A percentile compares a stretch with the other conserved stretches of the same genome.
phyloP scores from a whole-genome alignment of 371 early-diverging fungal genomes.

The Dichotomocladium elegans region DNA sequence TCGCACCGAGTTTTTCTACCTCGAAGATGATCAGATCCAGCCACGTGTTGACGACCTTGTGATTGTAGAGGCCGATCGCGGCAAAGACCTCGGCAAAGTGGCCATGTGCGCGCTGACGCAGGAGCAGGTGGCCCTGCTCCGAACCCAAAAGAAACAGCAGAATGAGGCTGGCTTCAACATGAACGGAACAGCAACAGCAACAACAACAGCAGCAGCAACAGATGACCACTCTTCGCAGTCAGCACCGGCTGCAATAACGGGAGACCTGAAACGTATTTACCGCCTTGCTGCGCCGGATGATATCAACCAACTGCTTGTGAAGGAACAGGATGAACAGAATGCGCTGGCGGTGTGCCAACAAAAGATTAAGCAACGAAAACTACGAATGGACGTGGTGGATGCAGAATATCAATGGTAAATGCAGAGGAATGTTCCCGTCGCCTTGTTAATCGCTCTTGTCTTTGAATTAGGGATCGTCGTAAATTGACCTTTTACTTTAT shows the following conservation, averaged over 20 bases:
- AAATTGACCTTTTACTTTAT: slow-evolving; percentile 95
- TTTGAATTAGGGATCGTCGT: slow-evolving; percentile 81
- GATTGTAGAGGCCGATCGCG: slow-evolving; percentile 96
- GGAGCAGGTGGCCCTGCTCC: slow-evolving; percentile 43
- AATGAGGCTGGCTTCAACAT: background rate
- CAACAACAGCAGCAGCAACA: background rate
- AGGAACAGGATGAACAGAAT: slow-evolving; percentile 85
- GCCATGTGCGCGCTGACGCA: slow-evolving; percentile 57
- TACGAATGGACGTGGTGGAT: slow-evolving; percentile 93
- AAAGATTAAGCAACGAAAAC: slow-evolving; percentile 80
- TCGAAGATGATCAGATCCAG: slow-evolving; percentile 22
- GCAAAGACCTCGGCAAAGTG: slow-evolving; percentile 90
- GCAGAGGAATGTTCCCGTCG: background rate
- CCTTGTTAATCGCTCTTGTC: background rate
- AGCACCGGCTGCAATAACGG: background rate
- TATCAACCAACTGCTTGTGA: slow-evolving; percentile 63
- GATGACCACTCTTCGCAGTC: background rate
- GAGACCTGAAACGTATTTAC: slow-evolving; percentile 85
- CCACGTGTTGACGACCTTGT: slow-evolving; percentile 67
- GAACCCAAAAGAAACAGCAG: slow-evolving; percentile 3
- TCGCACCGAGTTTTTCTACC: slow-evolving; percentile 75
- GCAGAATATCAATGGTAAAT: slow-evolving; percentile 95
- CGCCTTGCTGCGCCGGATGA: slow-evolving; percentile 81
- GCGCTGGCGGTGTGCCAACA: slow-evolving; percentile 82
- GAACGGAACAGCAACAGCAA: slow-evolving; percentile 25